Conservation (phyloP, 306 rosid genomes). For the Rosa lucieae region DNA sequence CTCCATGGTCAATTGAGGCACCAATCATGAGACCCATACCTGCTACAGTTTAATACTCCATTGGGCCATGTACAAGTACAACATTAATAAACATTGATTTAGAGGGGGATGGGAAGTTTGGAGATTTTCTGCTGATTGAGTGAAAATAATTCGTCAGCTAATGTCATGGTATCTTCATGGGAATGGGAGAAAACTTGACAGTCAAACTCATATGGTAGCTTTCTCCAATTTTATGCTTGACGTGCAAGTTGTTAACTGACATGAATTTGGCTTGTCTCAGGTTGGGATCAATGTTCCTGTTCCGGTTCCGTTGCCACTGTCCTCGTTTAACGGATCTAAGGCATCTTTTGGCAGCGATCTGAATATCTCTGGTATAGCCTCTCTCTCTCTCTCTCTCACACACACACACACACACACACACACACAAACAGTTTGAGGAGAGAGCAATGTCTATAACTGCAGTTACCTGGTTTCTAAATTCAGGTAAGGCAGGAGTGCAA, state of each 20-base stretch:
- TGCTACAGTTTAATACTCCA: neutral
- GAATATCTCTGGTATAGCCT: slow-evolving; percentile 36
- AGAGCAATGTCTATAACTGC: neutral
- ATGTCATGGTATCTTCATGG: neutral
- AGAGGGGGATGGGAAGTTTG: neutral
- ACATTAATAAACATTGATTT: neutral
- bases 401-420: neutral
- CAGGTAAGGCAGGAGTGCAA: slow-evolving; percentile 58
- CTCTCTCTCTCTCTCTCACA: slow-evolving; percentile 1
- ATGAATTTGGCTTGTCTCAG: slow-evolving; percentile 32
- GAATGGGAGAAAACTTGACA: neutral
- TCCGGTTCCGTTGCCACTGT: slow-evolving; percentile 50
- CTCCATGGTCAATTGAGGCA: neutral
- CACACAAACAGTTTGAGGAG: neutral
- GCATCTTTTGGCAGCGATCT: slow-evolving; percentile 45
- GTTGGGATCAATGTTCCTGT: slow-evolving; percentile 70
- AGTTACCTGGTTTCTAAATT: slow-evolving; percentile 20
- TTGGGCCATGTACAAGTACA: neutral
- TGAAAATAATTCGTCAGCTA: neutral
- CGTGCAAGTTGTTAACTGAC: slow-evolving; percentile 12
- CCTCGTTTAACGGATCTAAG: slow-evolving; percentile 45
- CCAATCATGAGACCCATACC: neutral
- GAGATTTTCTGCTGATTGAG: neutral
- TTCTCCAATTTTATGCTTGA: slow-evolving; percentile 1
- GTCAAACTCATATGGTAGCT: neutral